Base-by-base conservation (phyloP, 129 eudicot species). In the Deinandra increscens region DNA sequence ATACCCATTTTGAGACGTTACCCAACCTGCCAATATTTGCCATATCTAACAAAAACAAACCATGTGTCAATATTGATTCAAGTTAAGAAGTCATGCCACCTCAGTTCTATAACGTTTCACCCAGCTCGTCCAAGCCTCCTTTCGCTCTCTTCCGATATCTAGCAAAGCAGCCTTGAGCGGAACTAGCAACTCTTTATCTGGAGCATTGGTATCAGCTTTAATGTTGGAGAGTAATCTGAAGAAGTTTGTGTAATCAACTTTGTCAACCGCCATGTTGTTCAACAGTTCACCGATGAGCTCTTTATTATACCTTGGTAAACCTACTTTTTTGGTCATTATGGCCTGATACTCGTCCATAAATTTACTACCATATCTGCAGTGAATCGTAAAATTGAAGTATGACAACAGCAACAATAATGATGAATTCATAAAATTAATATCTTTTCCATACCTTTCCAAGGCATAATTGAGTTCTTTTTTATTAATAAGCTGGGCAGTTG, bases 241-340 rank as follows among this genome's bases (percentile, higher is more conserved):
- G 83, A 91, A 91, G 82, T 88, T 91, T 56, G 97, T 91, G 84
- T 91, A 91, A 74, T 91, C 97, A 61, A 91, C 97, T 88, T 91
- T 91, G 78, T 91, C 97, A 22, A 91, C 89, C 42, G 97, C 97
- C 97, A 91, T 78, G 76, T 88, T 88, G 78, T 84, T 91, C 12
- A 91, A 91, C 34, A 91, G 87, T 74, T 88, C 84, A 51, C 94
- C 75, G 29, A 88, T 81, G 69, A 86, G 80, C 63, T 86, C 87
- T 66, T 91, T 91, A 67, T 86, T 88, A 85, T 91, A 91, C 84
- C 82, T 88, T 10, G 79, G 75, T 63, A 91, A 66, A 38, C 97
- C 96, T 70, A 91, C 84, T 64, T 91, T 91, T 75, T 69, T 82
- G 66, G 97, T 91, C 97, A 91, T 91, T 65, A 91, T 79, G 31